These are phyloP conservation scores for Limnanthes douglasii DNA, from an alignment of 345 rosid genomes.

Conservation along the genomic window DNA sequence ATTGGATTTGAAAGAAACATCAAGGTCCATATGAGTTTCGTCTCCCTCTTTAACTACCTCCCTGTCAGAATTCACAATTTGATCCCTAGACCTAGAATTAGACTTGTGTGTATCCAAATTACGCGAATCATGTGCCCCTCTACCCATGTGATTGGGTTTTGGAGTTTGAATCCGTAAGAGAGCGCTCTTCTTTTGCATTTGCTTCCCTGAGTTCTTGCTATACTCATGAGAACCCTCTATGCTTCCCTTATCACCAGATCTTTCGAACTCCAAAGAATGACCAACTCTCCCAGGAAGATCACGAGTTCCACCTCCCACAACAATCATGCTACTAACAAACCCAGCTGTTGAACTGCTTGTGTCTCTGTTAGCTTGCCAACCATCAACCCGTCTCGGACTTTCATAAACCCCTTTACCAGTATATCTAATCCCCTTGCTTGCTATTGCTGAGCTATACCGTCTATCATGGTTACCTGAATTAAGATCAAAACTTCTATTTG, in stretches of 20 bases:
- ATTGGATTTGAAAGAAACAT: slow-evolving; percentile 80
- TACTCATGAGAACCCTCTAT: slow-evolving; percentile 34
- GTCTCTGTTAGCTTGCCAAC: slow-evolving; percentile 14
- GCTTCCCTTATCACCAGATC: slow-evolving; percentile 28
- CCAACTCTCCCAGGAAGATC: slow-evolving; percentile 16
- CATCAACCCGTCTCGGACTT: slow-evolving; percentile 21
- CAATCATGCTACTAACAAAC: slow-evolving; percentile 9
- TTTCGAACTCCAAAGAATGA: slow-evolving; percentile 21
- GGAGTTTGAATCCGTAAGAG: slow-evolving; percentile 61
- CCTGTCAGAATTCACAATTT: slow-evolving; percentile 15
- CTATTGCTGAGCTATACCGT: slow-evolving; percentile 12
- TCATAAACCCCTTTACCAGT: slow-evolving; percentile 17
- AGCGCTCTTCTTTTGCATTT: slow-evolving; percentile 70
- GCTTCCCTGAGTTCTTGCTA: slow-evolving; percentile 38
- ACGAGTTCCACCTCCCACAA: slow-evolving; percentile 14
- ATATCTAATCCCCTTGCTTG: slow-evolving; percentile 11
- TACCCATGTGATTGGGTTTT: slow-evolving; percentile 21
- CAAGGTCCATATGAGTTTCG: slow-evolving; percentile 55
- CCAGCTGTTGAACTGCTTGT: slow-evolving; percentile 11
- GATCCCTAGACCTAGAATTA: slow-evolving; percentile 37
- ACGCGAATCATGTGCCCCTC: slow-evolving; percentile 35
- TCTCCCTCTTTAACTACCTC: slow-evolving; percentile 26
- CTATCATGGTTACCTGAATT: slow-evolving; percentile 17
- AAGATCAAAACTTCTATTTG: slow-evolving; percentile 15
- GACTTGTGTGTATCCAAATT: slow-evolving; percentile 20